phyloP scores from a whole-genome alignment of 1,284 basidiomycete genomes.

The Megacollybia platyphylla region DNA sequence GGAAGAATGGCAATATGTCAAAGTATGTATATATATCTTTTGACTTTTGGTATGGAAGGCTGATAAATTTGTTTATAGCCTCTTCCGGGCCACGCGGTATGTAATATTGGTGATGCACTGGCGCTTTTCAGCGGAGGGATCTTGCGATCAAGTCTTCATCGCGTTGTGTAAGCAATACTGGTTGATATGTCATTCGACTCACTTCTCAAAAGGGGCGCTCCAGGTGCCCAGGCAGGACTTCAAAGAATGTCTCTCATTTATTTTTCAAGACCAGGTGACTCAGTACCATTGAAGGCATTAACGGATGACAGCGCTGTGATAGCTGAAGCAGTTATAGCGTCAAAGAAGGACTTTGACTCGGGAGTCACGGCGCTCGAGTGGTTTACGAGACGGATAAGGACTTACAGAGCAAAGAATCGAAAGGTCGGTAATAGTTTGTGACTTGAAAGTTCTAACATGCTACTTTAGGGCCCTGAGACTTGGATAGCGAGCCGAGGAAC shows the following conservation, averaged over 20 bases:
- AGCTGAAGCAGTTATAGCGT: slow-evolving; percentile 17
- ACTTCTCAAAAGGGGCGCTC: slow-evolving; percentile 15
- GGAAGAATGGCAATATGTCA: slow-evolving; percentile 43
- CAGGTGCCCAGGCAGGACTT: slow-evolving; percentile 23
- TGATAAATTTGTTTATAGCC: slow-evolving; percentile 21
- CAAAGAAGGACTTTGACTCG: slow-evolving; percentile 20
- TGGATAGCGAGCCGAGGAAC: slow-evolving; percentile 20
- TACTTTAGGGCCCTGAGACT: slow-evolving; percentile 16
- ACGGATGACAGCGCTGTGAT: slow-evolving; percentile 37
- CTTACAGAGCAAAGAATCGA: slow-evolving; percentile 29
- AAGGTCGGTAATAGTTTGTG: slow-evolving; percentile 15
- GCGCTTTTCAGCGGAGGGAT: slow-evolving; percentile 36
- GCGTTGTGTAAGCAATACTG: slow-evolving; percentile 20
- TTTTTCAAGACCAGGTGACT: slow-evolving; percentile 49
- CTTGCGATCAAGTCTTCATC: slow-evolving; percentile 33
- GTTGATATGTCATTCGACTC: neutral
- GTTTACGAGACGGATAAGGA: slow-evolving; percentile 27
- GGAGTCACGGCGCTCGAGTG: slow-evolving; percentile 25
- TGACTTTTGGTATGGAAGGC: neutral
- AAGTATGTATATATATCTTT: slow-evolving; percentile 15
- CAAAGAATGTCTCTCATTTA: slow-evolving; percentile 51
- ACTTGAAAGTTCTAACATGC: neutral
- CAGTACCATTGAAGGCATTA: slow-evolving; percentile 30
- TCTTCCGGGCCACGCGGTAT: slow-evolving; percentile 39
- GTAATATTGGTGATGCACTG: slow-evolving; percentile 41